Evolutionary conservation across 179 eudicot genomes (phyloP).

Genomic region (Dionaea muscipula): DNA sequence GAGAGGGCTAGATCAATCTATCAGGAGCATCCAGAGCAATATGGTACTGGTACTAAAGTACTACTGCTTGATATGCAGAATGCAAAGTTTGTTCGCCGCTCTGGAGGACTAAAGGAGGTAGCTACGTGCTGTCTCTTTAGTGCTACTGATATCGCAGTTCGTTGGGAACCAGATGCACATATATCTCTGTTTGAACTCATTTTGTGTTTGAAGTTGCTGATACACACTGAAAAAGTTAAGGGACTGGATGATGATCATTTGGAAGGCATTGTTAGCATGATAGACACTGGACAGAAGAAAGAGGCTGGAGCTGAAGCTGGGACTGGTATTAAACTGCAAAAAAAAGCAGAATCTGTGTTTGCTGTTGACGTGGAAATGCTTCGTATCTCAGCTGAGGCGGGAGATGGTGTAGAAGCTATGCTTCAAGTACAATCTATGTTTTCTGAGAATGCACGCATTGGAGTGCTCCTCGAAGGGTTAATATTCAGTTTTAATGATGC

Average conservation of each 20-base stretch:
- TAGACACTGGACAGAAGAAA: constrained; percentile 30
- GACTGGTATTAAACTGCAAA: constrained; percentile 36
- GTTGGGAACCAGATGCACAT: constrained; percentile 99
- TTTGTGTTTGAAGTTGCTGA: constrained; percentile 50
- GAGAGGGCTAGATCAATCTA: constrained; percentile 86
- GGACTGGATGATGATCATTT: constrained; percentile 20
- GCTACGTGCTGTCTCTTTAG: constrained; percentile 89
- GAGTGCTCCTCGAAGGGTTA: constrained; percentile 91
- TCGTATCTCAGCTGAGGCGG: constrained; percentile 73
- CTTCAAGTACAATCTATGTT: constrained; percentile 90
- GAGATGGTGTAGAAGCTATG: constrained; percentile 86
- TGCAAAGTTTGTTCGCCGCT: constrained; percentile 74
- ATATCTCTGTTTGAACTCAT: constrained; percentile 68
- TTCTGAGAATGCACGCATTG: constrained; percentile 97
- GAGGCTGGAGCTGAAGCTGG: too few relatives aligned
- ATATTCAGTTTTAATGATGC: constrained; percentile 61
- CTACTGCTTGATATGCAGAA: constrained; percentile 78
- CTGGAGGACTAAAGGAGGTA: constrained; percentile 81
- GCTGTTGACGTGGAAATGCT: constrained; percentile 94
- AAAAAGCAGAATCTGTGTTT: constrained; percentile 77
- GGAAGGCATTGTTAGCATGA: constrained; percentile 16
- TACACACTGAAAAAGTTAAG: constrained; percentile 53
- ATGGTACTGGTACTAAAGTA: constrained; percentile 49
- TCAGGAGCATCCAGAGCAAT: constrained; percentile 59
- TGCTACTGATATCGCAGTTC: constrained; percentile 79